Evolutionary conservation across 108 stramenopile species (phyloP), one percentile per base, ranked within the genome.

Genomic region (Pseudonitzschia delicatissima): DNA sequence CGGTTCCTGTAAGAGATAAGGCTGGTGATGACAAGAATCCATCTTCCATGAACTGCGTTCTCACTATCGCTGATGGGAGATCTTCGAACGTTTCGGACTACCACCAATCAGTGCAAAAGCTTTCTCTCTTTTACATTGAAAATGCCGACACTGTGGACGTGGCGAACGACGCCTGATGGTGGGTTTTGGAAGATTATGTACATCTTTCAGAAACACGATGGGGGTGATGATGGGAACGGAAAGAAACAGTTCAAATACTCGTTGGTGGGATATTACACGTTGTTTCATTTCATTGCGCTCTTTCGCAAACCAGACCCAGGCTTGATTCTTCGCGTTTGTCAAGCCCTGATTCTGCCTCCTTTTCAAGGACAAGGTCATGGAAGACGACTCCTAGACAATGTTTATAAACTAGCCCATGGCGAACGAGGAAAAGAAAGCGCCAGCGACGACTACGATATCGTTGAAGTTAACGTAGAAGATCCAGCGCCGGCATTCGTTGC

Each of bases 291-390:
- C 53, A 62, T 77, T 66, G 75, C 88, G 8, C 90, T 88, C 48
- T 91, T 94, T 66, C 68, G 68, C 58, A 91, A 87, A 69, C 93
- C 93, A 5, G 61, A 63, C 9, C 82, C 87, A 11, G 93, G 93
- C 17, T 74, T 86, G 35, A 68, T 94, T 29, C 63, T 82, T 47
- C 78, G 85, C 11, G 75, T 93, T 34, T 87, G 86, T 52, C 91
- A 93, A 62, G 88, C 81, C 1, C 52, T 93, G 57, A 57, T 89
- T 15, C 68, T 93, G 33, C 91, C 91, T 26, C 82, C 84, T 2
- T 89, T 76, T 72, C 91, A 93, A 77, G 66, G 87, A 15, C 67
- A 70, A 49, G 91, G 91, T n/a, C 91, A 93, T 75, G 91, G 91
- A 27, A 79, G 67, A n/a, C 57, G 62, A 18, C 68, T 93, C 68